Percentiles rank a stretch among this genome's conserved stretches.
These are phyloP conservation scores for Eucalyptus caleyi DNA, from an alignment of 345 rosid genomes.

Conservation along the genomic window DNA sequence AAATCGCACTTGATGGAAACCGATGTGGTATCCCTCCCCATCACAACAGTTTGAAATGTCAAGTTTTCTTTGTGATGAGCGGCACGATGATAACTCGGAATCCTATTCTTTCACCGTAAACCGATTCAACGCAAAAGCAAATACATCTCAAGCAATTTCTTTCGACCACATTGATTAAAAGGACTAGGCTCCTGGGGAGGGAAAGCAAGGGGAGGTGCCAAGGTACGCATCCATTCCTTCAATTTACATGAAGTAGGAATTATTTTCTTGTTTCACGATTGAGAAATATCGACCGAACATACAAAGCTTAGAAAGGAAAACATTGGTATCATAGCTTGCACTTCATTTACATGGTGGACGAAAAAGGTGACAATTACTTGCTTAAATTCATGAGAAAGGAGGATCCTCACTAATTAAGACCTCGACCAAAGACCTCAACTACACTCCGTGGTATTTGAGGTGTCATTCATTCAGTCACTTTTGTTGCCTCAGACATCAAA, in stretches of 20 bases:
- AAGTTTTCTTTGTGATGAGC: neutral
- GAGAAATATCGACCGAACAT: neutral
- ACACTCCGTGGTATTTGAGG: neutral
- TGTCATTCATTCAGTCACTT: neutral
- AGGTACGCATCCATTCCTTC: neutral
- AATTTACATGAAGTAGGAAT: neutral
- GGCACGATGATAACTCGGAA: accelerated
- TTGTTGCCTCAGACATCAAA: neutral
- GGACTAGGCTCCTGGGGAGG: neutral
- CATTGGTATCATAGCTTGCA: neutral
- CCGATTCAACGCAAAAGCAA: neutral
- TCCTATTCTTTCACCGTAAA: neutral
- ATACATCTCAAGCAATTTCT: neutral
- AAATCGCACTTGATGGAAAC: neutral
- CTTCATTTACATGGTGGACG: neutral
- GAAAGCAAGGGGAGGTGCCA: neutral
- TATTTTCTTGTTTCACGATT: neutral
- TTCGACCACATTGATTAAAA: neutral
- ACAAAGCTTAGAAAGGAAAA: neutral
- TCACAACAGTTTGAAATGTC: neutral
- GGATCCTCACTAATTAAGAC: neutral
- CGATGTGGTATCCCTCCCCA: neutral
- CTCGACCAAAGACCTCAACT: neutral
- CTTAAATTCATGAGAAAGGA: neutral
- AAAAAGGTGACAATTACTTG: neutral